Evolutionary conservation across 257 asterid species (phyloP).

Genomic region (Penstemon barbatus): DNA sequence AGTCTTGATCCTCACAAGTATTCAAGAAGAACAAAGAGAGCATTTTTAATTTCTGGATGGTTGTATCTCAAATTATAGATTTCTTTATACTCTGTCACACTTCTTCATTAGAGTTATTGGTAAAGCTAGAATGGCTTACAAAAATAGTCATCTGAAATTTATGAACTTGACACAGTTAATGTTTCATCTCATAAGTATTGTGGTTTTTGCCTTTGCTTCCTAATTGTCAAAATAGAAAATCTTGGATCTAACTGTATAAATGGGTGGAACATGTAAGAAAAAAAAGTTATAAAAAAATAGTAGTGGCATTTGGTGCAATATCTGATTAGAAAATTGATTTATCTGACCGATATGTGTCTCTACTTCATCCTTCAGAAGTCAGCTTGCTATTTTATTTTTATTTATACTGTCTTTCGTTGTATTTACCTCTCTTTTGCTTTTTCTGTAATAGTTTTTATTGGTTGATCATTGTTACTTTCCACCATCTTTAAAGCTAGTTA

Average conservation of each 20-base stretch:
- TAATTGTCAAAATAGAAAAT: not conserved
- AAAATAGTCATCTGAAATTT: not conserved
- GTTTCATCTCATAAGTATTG: not conserved
- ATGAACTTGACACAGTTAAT: not conserved
- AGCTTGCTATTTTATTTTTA: too few species aligned
- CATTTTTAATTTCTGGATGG: not conserved
- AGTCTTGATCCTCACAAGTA: conserved; percentile 2
- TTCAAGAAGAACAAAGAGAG: not conserved
- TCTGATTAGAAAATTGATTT: too few species aligned
- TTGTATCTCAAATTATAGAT: not conserved
- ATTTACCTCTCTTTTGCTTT: too few species aligned
- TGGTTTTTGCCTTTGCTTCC: not conserved
- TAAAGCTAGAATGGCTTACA: not conserved
- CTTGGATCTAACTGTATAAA: not conserved
- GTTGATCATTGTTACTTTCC: too few species aligned
- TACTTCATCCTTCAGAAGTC: too few species aligned
- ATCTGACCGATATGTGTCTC: too few species aligned
- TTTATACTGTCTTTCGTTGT: too few species aligned
- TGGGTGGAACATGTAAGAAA: too few species aligned
- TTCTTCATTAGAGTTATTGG: not conserved
- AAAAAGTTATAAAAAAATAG: too few species aligned
- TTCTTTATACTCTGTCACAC: not conserved
- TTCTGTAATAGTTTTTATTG: too few species aligned
- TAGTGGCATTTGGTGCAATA: too few species aligned
- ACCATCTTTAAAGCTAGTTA: too few species aligned